A percentile compares a stretch with the other conserved stretches of the same genome.
phyloP scores from a whole-genome alignment of 805 yeast species.

The Geotrichum ghanense region DNA sequence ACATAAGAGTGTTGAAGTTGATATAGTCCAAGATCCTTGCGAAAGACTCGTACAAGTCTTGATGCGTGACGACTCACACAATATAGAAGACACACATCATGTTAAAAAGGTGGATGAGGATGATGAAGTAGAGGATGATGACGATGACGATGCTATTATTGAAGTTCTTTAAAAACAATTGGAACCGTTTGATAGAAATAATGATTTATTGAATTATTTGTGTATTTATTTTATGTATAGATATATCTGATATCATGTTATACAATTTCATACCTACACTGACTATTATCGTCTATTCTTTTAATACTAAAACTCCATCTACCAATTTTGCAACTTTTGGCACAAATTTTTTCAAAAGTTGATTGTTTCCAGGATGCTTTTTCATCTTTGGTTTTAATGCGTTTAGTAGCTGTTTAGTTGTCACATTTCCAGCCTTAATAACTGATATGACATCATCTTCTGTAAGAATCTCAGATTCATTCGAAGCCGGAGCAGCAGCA shows the following conservation, averaged over 20 bases:
- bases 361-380: conserved; percentile 52
- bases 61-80: conserved; percentile 73
- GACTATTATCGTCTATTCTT: conserved; percentile 3
- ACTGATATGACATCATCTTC: conserved; percentile 60
- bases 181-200: not conserved
- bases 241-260: no score
- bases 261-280: no score
- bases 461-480: conserved; percentile 38
- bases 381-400: conserved; percentile 51
- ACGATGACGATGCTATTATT: conserved; percentile 29
- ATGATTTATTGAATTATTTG: not conserved
- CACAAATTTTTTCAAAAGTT: conserved; percentile 45
- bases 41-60: conserved; percentile 81
- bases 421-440: conserved; percentile 34
- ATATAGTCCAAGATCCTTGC: conserved; percentile 52
- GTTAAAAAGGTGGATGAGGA: conserved; percentile 9
- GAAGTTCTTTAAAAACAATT: conserved; percentile 34
- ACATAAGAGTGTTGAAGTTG: conserved; percentile 41
- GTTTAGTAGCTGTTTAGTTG: conserved; percentile 52
- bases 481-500: conserved; percentile 19
- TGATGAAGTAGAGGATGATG: conserved; percentile 18
- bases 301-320: conserved; percentile 29
- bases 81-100: conserved; percentile 15
- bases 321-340: conserved; percentile 45
- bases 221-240: no score